A percentile compares a stretch with the other conserved stretches of the same genome.
Conservation (phyloP, 768 basidiomycete species). For the Mycena galopus region DNA sequence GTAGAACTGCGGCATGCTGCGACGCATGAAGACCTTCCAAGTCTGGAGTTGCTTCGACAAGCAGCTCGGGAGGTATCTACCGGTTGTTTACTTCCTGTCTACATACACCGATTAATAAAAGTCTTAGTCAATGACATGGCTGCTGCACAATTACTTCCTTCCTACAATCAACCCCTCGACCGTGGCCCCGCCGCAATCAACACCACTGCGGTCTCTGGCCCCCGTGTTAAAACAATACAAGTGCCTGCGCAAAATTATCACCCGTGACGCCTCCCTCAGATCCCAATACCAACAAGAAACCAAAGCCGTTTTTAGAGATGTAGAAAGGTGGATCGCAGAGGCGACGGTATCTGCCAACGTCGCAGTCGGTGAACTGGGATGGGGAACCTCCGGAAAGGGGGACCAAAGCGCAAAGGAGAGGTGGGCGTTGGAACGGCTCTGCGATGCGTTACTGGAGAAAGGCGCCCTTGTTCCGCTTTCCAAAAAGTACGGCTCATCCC, state of each 20-base stretch:
- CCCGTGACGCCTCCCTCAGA: conserved; percentile 74
- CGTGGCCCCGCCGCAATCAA: conserved; percentile 44
- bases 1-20: conserved; percentile 95
- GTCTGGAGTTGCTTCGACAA: conserved; percentile 81
- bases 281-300: conserved; percentile 65
- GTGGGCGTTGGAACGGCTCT: conserved; percentile 78
- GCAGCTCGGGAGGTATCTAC: conserved; percentile 76
- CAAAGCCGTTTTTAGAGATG: conserved; percentile 63
- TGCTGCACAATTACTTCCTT: conserved; percentile 86
- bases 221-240: conserved; percentile 86
- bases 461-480: conserved; percentile 87
- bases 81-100: not conserved
- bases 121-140: conserved; percentile 82
- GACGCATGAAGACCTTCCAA: conserved; percentile 95
- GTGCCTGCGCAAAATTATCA: conserved; percentile 67
- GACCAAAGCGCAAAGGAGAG: conserved; percentile 68
- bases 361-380: conserved; percentile 60
- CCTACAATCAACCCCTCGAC: conserved; percentile 75
- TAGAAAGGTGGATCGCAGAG: conserved; percentile 87
- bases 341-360: conserved; percentile 72
- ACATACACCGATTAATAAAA: conserved; percentile 19
- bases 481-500: conserved; percentile 69
- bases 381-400: conserved; percentile 52
- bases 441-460: conserved; percentile 73
- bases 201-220: conserved; percentile 65